Base-by-base conservation (phyloP, 352 stramenopile genomes). In the Phytophthora syringae region DNA sequence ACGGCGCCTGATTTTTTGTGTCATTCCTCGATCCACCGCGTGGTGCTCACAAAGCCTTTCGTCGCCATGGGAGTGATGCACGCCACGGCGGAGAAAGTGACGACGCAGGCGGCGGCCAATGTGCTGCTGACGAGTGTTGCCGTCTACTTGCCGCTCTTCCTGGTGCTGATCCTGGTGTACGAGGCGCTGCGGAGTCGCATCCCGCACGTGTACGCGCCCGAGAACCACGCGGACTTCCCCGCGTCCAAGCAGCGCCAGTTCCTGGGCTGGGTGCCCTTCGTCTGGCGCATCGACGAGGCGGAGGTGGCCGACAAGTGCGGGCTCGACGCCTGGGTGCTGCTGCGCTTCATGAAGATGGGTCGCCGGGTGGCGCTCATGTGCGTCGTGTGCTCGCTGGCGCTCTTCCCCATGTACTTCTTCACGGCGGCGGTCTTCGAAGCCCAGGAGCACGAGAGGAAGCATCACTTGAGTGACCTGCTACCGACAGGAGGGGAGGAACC, bases 271-370 rank as follows among this genome's bases (percentile, higher is more conserved):
- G 70, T 93, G n/a, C 80, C 80, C 15, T 82, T 87, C 58, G 54
- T 93, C 15, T 86, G 81, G 59, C 58, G 52, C 21, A 62, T 91
- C 18, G 56, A 72, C n/a, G 84, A 93, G 60, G 58, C 69, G 34
- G 62, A 82, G 36, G 82, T 93, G 30, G 77, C 87, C 15, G 63
- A 86, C 2, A 76, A 77, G 45, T 90, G 84, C 44, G 84, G 84
- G 0, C 67, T 93, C 56, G 82, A 92, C 57, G 79, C 84, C 15
- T 89, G 80, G 77, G 79, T 93, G 55, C 82, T 93, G 52, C 56
- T 93, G 58, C 84, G 82, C 48, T 94, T 94, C 52, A 72, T 92
- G 36, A 79, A 81, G 24, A 76, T 94, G 40, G 76, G 80, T 9
- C 79, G 88, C 34, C 90, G 90, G 37, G 77, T 93, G 45, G 80